Evolutionary conservation across 2,329 filamentous ascomycete genomes (phyloP), one percentile per base, ranked within the genome.

Genomic region (Xylaria sp.): DNA sequence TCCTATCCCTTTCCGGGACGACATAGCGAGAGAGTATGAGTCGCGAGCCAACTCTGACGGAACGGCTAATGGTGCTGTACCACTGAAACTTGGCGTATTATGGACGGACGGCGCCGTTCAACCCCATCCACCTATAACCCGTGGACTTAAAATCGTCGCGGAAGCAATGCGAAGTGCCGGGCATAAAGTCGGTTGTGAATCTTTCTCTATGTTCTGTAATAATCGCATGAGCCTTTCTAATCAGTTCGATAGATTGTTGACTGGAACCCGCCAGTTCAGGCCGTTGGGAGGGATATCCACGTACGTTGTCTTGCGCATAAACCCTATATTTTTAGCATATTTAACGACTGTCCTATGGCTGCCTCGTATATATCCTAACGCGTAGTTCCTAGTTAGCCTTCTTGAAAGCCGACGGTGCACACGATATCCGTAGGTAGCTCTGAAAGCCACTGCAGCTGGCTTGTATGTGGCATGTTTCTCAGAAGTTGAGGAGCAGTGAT

Each of bases 1-100:
- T 48, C 88, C 91, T 21, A 81, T 93, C 0, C 90, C 90, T 0
- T 93, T 90, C 86, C 84, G 89, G 2, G 78, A 84, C 27, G 82
- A 86, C 0, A 71, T 83, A 2, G 62, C 78, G 2, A 77, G 82
- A 6, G 60, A 66, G 50, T 69, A 64, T 19, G n/a, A 27, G 7
- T 48, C 32, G 8, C 55, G 69, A 42, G 69, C 59, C 3, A 63
- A 60, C 5, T 27, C 21, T 36, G 51, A 67, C 17, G 69, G 62
- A 11, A 69, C 59, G 0, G 21, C 50, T 7, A 62, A 55, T 36
- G 34, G 4, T 30, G 8, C 47, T 17, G 21, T 11, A 1, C 78
- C 81, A 8, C 80, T 91, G 19, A 81, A 83, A 3, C 86, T 91
- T 72, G 89, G 82, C 0, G 77, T 90, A 0, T 74, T 89, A 48